Base-by-base conservation (phyloP, 164 flowering plant genomes). In the Magnolia sinica region DNA sequence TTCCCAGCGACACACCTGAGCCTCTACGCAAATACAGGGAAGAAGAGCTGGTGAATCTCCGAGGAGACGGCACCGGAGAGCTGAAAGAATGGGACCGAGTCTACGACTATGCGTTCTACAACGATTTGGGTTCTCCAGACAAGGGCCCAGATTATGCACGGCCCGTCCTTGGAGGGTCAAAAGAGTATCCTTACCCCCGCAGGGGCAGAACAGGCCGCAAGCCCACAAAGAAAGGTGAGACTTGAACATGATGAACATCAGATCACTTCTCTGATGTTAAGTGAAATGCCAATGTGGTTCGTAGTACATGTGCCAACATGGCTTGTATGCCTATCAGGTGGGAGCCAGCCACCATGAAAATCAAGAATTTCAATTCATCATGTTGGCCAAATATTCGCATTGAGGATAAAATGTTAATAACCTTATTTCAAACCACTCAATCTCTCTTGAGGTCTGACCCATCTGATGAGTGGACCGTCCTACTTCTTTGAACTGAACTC, bases 51-150 rank as follows among this genome's bases (percentile, higher is more conserved):
- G 76, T 64, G 70, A 86, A 88, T 73, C 87, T 94, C 0, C 77
- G 91, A 7, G 98, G 97, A 73, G 81, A 85, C 70, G 97, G 96
- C 1, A 77, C 73, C 14, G 90, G 90, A 5, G 74, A 74, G 86
- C 91, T 87, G 31, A 84, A 87, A 81, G 93, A 89, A 74, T 91
- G 98, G 95, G 96, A 94, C 76, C 80, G 98, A 81, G 91, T 94
- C 16, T 94, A 94, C 75, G 98, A 94, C 84, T 94, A 94, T 76
- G 96, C 85, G 59, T 85, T 70, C 81, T 94, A 94, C 87, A 92
- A 94, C 76, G 97, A 94, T 73, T 77, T 94, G 70, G 96, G 93
- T 7, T 67, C 51, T 20, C 96, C 98, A 4, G 91, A 91, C 64
- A 88, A 87, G 58, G 94, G 91, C 11, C 73, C 76, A 0, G 83